Conservation (phyloP, 805 yeast species). For the Kazachstania viticola region DNA sequence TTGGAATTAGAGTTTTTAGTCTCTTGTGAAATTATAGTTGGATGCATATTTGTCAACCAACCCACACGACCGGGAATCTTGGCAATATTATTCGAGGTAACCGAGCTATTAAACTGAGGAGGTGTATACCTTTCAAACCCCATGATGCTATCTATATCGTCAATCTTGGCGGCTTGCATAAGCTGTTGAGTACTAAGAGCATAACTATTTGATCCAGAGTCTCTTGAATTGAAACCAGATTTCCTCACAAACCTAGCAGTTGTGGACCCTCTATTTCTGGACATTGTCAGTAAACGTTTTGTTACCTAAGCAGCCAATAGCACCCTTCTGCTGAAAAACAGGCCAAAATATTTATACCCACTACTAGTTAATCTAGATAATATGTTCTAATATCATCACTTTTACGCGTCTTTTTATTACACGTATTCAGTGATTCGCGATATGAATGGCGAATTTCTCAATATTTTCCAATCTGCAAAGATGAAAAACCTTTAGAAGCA, state of each 20-base stretch:
- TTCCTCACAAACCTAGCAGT: constrained; percentile 44
- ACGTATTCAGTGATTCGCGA: no score
- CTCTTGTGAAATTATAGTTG: constrained; percentile 56
- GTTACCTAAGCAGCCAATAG: no score
- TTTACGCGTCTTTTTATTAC: no score
- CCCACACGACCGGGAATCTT: constrained; percentile 36
- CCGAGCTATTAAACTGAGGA: constrained; percentile 39
- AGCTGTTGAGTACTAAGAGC: constrained; percentile 29
- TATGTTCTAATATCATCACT: no score
- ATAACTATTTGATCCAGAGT: constrained; percentile 12
- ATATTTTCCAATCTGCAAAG: no score
- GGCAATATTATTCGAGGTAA: constrained; percentile 7
- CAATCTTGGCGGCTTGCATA: constrained; percentile 47
- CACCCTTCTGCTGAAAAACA: no score
- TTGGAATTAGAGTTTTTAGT: constrained; percentile 4
- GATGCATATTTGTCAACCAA: constrained; percentile 92
- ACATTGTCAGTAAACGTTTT: constrained; percentile 1
- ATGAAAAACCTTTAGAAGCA: no score
- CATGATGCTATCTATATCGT: constrained; percentile 67
- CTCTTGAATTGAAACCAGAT: constrained; percentile 2
- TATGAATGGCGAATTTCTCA: no score
- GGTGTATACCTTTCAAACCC: constrained; percentile 74
- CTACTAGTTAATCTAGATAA: no score
- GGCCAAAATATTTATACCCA: no score
- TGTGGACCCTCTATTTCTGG: constrained; percentile 35